These are phyloP conservation scores for Wallacemonas sp. DNA, from an alignment of 208 protist genomes.

Conservation along the genomic window DNA sequence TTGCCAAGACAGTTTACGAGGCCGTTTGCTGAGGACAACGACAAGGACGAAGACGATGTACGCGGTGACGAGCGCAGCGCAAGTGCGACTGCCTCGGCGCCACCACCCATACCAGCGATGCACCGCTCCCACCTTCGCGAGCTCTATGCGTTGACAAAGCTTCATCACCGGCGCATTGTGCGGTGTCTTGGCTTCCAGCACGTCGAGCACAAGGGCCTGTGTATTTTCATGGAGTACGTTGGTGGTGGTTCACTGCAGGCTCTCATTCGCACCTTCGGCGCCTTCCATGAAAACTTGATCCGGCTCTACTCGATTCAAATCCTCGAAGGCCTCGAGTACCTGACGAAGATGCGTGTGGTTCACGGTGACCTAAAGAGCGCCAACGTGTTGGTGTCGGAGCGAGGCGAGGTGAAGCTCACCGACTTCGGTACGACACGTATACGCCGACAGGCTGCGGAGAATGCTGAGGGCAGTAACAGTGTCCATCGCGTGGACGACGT, in stretches of 20 bases:
- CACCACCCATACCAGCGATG: background rate
- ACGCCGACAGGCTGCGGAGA: slow-evolving; percentile 9
- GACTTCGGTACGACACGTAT: slow-evolving; percentile 89
- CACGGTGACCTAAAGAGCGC: slow-evolving; percentile 89
- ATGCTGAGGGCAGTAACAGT: background rate
- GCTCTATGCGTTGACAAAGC: slow-evolving; percentile 69
- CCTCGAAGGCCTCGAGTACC: slow-evolving; percentile 82
- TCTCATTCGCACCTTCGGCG: slow-evolving; percentile 79
- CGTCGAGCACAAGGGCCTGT: slow-evolving; percentile 35
- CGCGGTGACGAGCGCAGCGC: background rate
- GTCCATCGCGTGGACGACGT: background rate
- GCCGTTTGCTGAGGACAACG: no score
- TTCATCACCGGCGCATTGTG: slow-evolving; percentile 80
- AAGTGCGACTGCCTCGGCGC: background rate
- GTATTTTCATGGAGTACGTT: slow-evolving; percentile 91
- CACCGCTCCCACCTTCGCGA: slow-evolving; percentile 51
- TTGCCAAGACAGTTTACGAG: no score
- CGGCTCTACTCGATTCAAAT: slow-evolving; percentile 85
- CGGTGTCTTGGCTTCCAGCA: slow-evolving; percentile 78
- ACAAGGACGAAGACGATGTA: no score
- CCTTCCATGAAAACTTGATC: slow-evolving; percentile 84
- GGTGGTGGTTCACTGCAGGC: slow-evolving; percentile 82
- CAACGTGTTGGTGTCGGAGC: slow-evolving; percentile 81
- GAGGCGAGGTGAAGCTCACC: slow-evolving; percentile 84
- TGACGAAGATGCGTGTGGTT: slow-evolving; percentile 59